Base-by-base conservation (phyloP, 106 monocot species). In the Apostasia shenzhenica region DNA sequence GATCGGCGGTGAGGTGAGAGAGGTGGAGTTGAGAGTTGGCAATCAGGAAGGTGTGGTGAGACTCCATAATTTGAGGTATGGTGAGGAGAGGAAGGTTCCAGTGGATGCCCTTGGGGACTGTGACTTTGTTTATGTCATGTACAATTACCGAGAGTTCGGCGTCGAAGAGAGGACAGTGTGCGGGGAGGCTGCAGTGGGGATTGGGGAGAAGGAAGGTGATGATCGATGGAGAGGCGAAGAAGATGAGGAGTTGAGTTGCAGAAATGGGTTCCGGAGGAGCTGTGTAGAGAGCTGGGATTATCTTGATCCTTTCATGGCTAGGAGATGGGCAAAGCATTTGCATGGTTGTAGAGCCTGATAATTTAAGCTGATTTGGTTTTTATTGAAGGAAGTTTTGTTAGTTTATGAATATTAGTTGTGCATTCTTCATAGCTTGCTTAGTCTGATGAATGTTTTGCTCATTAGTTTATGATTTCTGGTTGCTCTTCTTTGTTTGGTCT, bases 321-420 rank as follows among this genome's bases (percentile, higher is more conserved):
- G 95, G 46, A 68, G 95, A 70, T 95, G 95, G 95, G 95, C 95
- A 2, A 95, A 95, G 66, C 95, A 95, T 78, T 75, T 95, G 73
- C 88, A 95, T 68, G 88, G 86, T 2, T 85, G 77, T 56, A 82
- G 80, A 67, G 53, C 68, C 37, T 85, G 26, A 26, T 26, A 26
- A 26, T 26, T 26, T 26, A 26, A 26, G 26, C 26, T 26, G 26
- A 26, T 26, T 26, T 26, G 26, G 26, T 26, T 26, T 26, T 26
- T 26, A 26, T 26, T 26, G 26, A 26, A 26, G 26, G 26, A 26
- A 26, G 26, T 26, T 26, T 26, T 26, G 26, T 26, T 26, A 26
- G 26, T 26, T 26, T 26, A 26, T 26, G 26, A 26, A 26, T 26
- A 26, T 26, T 26, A 26, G 26, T 26, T 26, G 26, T 26, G 26